These are phyloP conservation scores for Ganoderma multipileum DNA, from an alignment of 1,284 basidiomycete genomes.

Conservation along the genomic window DNA sequence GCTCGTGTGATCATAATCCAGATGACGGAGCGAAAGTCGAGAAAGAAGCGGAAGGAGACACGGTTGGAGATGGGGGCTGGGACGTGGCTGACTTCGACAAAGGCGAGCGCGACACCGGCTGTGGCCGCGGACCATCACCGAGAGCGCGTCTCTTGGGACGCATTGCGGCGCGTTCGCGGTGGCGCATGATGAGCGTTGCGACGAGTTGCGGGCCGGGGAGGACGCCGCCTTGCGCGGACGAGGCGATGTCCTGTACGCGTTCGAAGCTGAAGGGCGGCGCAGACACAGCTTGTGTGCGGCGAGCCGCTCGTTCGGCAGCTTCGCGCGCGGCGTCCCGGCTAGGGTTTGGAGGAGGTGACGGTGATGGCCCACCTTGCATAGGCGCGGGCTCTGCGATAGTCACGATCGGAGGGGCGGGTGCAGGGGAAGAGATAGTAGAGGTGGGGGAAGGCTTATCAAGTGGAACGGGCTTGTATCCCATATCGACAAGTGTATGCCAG, in stretches of 20 bases:
- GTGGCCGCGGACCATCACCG: not conserved
- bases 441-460: conserved; percentile 11
- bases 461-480: conserved; percentile 40
- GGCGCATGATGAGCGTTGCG: conserved; percentile 42
- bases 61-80: not conserved
- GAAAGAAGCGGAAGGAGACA: not conserved
- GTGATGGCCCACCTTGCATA: not conserved
- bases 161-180: conserved; percentile 38
- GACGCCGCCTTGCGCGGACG: conserved; percentile 24
- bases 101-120: conserved; percentile 24
- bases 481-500: conserved; percentile 39
- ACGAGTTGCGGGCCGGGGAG: conserved; percentile 43
- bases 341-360: not conserved
- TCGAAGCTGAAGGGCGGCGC: conserved; percentile 19
- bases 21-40: conserved; percentile 14
- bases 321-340: conserved; percentile 13
- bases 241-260: conserved; percentile 26
- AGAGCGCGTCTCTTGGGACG: conserved; percentile 28
- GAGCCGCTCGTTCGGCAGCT: conserved; percentile 29
- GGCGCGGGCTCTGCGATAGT: not conserved
- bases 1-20: conserved; percentile 14
- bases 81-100: conserved; percentile 18
- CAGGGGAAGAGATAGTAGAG: not conserved
- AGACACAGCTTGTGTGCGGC: conserved; percentile 22
- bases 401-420: not conserved